Conservation (phyloP, 2,329 filamentous ascomycete genomes). For the Ophiostoma ulmi region DNA sequence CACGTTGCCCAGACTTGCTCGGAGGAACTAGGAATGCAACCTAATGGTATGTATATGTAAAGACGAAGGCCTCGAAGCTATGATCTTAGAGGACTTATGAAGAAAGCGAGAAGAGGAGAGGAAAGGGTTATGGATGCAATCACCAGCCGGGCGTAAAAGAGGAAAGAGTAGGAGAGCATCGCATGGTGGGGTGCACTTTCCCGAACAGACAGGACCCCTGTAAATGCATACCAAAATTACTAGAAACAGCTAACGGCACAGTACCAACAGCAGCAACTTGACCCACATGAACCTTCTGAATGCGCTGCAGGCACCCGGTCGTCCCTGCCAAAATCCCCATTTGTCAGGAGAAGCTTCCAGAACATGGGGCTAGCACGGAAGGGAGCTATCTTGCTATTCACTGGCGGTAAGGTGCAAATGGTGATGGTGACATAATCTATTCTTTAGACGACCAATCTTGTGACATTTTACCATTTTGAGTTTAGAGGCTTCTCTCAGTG, state of each 20-base stretch:
- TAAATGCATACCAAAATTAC: neutral
- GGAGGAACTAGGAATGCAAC: neutral
- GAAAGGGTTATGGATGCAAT: neutral
- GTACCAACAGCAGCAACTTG: neutral
- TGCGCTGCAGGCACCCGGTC: neutral
- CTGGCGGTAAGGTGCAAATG: neutral
- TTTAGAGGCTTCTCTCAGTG: neutral
- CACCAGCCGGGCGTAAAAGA: neutral
- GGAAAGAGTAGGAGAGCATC: neutral
- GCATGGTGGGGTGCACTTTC: neutral
- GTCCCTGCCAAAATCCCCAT: neutral
- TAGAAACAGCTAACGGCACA: neutral
- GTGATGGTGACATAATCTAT: neutral
- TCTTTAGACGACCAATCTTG: neutral
- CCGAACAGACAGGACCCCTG: neutral
- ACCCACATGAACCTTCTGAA: neutral
- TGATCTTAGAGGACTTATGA: neutral
- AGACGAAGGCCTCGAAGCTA: neutral
- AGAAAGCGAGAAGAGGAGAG: neutral
- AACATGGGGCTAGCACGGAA: neutral
- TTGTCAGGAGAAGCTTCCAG: constrained; percentile 21
- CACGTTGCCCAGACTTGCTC: neutral
- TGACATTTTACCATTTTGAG: neutral
- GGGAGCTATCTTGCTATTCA: neutral
- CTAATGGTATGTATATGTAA: neutral